A percentile compares a stretch with the other conserved stretches of the same genome.
Evolutionary conservation across 2,329 filamentous ascomycete species (phyloP).

Genomic region (Hortaea sp.): DNA sequence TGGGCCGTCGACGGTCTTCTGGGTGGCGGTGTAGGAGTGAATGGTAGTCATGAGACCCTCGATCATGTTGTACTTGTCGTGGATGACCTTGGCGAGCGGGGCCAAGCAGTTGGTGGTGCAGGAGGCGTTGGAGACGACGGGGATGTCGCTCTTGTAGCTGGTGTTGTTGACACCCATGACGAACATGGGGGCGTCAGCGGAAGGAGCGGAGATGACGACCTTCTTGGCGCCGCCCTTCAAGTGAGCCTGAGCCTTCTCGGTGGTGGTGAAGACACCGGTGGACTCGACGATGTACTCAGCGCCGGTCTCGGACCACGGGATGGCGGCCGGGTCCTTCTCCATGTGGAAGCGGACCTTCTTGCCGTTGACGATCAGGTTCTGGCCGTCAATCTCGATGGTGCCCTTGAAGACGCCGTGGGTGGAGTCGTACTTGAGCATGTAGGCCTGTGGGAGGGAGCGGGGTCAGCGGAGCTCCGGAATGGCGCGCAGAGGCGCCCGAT

Average conservation of each 20-base stretch:
- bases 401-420: constrained; percentile 97
- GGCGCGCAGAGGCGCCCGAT: background rate
- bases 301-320: constrained; percentile 80
- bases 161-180: constrained; percentile 99
- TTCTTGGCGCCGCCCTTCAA: constrained; percentile 97
- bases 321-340: constrained; percentile 79
- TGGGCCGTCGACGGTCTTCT: constrained; percentile 98
- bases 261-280: constrained; percentile 98
- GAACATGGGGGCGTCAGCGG: constrained; percentile 97
- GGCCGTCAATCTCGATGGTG: constrained; percentile 62
- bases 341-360: constrained; percentile 92
- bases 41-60: constrained; percentile 99
- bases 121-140: constrained; percentile 97
- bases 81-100: constrained; percentile 96
- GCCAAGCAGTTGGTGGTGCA: constrained; percentile 99
- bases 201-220: constrained; percentile 75
- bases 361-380: constrained; percentile 78
- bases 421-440: constrained; percentile 99
- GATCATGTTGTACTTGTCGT: constrained; percentile 95
- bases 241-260: constrained; percentile 87
- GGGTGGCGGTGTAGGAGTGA: constrained; percentile 99
- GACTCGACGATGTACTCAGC: constrained; percentile 95
- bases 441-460: constrained; percentile 50
- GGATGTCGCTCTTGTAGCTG: constrained; percentile 78
- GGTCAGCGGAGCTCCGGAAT: constrained; percentile 10